Conservation (phyloP, 768 basidiomycete species). For the Tephrocybe sp. region DNA sequence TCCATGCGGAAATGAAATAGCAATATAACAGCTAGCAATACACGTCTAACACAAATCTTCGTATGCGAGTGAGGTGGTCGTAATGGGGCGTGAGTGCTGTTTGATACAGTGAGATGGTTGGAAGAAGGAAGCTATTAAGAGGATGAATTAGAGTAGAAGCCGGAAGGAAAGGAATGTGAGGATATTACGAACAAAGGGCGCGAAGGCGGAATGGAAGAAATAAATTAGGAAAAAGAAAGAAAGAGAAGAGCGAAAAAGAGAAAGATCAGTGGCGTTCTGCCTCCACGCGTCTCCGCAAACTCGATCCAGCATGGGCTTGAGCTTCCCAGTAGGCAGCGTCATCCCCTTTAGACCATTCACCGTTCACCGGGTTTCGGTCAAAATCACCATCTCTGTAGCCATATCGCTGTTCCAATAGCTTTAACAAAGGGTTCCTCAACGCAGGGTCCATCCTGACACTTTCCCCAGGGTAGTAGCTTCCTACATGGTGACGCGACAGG, state of each 20-base stretch:
- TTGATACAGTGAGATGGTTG: constrained; percentile 9
- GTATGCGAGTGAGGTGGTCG: neutral
- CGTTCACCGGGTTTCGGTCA: constrained; percentile 62
- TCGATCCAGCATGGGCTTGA: constrained; percentile 36
- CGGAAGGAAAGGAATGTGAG: constrained; percentile 7
- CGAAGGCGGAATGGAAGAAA: constrained; percentile 8
- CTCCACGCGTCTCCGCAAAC: constrained; percentile 32
- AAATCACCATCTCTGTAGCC: constrained; percentile 85
- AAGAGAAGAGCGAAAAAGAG: neutral
- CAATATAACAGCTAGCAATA: constrained; percentile 11
- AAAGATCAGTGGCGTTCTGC: constrained; percentile 22
- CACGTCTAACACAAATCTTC: constrained; percentile 10
- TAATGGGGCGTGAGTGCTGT: constrained; percentile 10
- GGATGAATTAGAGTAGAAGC: neutral
- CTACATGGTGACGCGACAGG: constrained; percentile 73
- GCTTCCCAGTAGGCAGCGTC: constrained; percentile 63
- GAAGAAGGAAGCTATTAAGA: neutral
- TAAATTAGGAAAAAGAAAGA: constrained; percentile 1
- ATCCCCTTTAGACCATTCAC: constrained; percentile 69
- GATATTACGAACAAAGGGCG: constrained; percentile 19
- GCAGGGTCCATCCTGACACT: constrained; percentile 88
- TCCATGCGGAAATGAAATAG: neutral
- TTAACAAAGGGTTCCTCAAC: constrained; percentile 75
- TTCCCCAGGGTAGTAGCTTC: constrained; percentile 82
- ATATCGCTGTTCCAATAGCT: constrained; percentile 68